These are phyloP conservation scores for Hypoxylon rubiginosum DNA, from an alignment of 2,329 filamentous ascomycete genomes.

Conservation along the genomic window DNA sequence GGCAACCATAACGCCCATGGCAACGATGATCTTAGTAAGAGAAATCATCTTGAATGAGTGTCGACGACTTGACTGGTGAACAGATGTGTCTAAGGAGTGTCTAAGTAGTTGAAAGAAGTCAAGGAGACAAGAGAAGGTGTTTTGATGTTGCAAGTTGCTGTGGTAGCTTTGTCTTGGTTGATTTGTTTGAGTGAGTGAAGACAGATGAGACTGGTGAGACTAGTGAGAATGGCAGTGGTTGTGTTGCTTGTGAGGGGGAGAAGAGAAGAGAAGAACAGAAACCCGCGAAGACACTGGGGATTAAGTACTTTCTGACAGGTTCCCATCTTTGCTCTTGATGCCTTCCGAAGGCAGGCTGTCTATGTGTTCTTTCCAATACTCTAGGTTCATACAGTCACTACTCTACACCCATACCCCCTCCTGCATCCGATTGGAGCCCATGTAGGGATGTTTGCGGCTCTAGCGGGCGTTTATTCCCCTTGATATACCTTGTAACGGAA, in stretches of 20 bases:
- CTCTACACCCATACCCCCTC: not conserved
- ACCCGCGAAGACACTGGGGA: not conserved
- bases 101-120: not conserved
- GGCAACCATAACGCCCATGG: constrained; percentile 31
- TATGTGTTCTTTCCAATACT: not conserved
- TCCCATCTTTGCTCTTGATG: not conserved
- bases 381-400: not conserved
- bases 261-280: constrained; percentile 11
- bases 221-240: constrained; percentile 1
- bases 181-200: not conserved
- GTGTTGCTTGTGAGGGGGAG: constrained; percentile 5
- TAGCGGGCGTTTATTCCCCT: constrained; percentile 7
- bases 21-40: constrained; percentile 33
- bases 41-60: constrained; percentile 23
- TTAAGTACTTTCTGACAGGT: constrained; percentile 21
- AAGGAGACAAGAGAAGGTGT: constrained; percentile 4
- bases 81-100: too few species aligned
- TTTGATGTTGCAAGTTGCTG: not conserved
- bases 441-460: not conserved
- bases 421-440: constrained; percentile 1
- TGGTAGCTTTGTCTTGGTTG: constrained; percentile 5
- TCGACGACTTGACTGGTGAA: not conserved
- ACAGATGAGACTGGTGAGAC: not conserved
- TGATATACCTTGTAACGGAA: constrained; percentile 1
- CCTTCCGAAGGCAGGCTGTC: not conserved